A percentile compares a stretch with the other conserved stretches of the same genome.
These are phyloP conservation scores for Puya raimondii DNA, from an alignment of 176 grass and related monocot genomes.

Conservation along the genomic window DNA sequence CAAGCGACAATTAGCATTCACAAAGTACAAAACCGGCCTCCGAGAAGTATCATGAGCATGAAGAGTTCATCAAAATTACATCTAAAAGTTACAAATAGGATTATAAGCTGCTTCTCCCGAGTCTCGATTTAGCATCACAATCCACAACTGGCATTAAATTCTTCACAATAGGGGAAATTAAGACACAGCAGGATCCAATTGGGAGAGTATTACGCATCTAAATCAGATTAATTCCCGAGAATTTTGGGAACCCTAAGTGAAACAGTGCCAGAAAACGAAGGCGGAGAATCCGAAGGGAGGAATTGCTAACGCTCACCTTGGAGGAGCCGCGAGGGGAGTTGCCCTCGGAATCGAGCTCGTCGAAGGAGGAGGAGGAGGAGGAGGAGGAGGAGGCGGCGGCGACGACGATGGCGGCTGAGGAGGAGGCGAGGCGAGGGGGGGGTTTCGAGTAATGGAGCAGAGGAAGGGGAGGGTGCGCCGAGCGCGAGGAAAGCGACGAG, in stretches of 20 bases:
- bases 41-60: too few relatives aligned
- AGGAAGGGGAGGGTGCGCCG: not conserved
- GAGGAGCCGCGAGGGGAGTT: slow-evolving; percentile 23
- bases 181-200: not conserved
- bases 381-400: slow-evolving; percentile 27
- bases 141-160: too few relatives aligned
- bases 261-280: slow-evolving; percentile 28
- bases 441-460: not conserved
- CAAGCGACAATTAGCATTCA: too few relatives aligned
- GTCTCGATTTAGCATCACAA: too few relatives aligned
- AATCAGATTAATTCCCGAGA: not conserved
- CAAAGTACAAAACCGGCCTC: too few relatives aligned
- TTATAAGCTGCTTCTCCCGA: too few relatives aligned
- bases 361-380: slow-evolving; percentile 59
- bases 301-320: slow-evolving; percentile 33
- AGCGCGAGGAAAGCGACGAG: not conserved
- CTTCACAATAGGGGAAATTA: not conserved
- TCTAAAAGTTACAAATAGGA: too few relatives aligned
- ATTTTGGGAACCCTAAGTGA: not conserved
- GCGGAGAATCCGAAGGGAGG: not conserved
- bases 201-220: not conserved
- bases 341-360: slow-evolving; percentile 48
- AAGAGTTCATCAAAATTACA: too few relatives aligned
- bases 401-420: not conserved
- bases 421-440: not conserved